These are phyloP conservation scores for Hanseniaspora lachancei DNA, from an alignment of 805 yeast species.

Conservation along the genomic window DNA sequence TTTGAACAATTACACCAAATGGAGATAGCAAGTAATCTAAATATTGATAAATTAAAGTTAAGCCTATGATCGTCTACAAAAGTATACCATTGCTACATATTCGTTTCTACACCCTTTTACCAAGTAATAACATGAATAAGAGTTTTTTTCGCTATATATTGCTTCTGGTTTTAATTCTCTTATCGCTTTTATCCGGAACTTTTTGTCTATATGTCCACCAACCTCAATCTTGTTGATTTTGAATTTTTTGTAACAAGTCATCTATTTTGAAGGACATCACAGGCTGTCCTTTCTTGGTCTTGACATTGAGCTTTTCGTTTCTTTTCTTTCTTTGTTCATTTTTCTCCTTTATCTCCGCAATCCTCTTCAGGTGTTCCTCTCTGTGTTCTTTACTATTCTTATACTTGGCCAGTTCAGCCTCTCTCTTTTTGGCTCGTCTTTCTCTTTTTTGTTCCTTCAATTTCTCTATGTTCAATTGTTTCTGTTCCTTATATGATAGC, in stretches of 20 bases:
- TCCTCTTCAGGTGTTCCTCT: constrained; percentile 29
- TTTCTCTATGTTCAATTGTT: constrained; percentile 24
- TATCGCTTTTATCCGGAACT: no score
- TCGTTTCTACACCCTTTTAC: no score
- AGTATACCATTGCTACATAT: no score
- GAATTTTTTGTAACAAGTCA: constrained; percentile 63
- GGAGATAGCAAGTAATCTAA: no score
- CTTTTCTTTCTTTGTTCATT: constrained; percentile 33
- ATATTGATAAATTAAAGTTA: no score
- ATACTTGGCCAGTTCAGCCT: constrained; percentile 18
- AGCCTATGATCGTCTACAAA: no score
- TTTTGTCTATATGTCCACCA: no score
- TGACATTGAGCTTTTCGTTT: constrained; percentile 35
- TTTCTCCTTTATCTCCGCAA: constrained; percentile 29
- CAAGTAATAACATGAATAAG: no score
- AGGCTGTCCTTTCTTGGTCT: constrained; percentile 74
- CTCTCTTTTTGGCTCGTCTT: constrained; percentile 20
- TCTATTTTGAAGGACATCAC: constrained; percentile 80
- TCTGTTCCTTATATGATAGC: constrained; percentile 14
- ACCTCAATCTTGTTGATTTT: constrained; percentile 31
- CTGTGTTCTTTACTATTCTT: constrained; percentile 29
- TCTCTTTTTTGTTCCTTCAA: constrained; percentile 28
- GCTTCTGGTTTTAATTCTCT: no score
- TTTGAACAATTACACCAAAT: no score
- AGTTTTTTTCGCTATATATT: no score